Base-by-base conservation (phyloP, 306 rosid genomes). In the Fragaria iinumae region DNA sequence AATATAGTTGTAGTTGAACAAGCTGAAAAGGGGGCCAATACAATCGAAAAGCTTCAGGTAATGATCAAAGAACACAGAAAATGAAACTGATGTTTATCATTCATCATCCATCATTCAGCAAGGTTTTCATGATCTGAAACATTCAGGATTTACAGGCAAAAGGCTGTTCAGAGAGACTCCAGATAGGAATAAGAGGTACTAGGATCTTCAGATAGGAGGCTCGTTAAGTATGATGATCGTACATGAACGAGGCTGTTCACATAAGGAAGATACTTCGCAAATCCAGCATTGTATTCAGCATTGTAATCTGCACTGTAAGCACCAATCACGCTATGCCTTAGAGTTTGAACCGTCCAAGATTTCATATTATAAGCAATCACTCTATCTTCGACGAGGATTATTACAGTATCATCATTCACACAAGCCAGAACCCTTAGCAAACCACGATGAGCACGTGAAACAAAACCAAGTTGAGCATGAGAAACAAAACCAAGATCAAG, bases 241-340 rank as follows among this genome's bases (percentile, higher is more conserved):
- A 65, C 20, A 16, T 62, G 74, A 8, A 44, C 83, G 18, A 87
- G 81, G 75, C 75, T 84, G 70, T 87, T 87, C 5, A 84, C 81
- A 67, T 84, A 87, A 5, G 84, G 83, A 41, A 84, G 60, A 77
- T 47, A 82, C 73, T 27, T 75, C 8, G n/a, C 62, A 41, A 29
- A 64, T 25, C 47, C 77, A 49, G 13, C 48, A 8, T 41, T 17
- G 45, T 64, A 64, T 34, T 17, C 69, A 1, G 11, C 44, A 64
- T 10, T 10, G 36, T 10, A 21, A 4, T 21, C 47, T 0, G 6
- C 18, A 4, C 7, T 16, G 17, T 13, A 13, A 12, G 2, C 64
- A 27, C 4, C n/a, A 16, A 36, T 38, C 47, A 17, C 2, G 23
- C 6, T 8, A 16, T 17, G 12, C 52, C 36, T 20, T 14, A 74